These are phyloP conservation scores for Plasmodium falciparum DNA, from an alignment of 169 alveolate genomes.

Conservation along the genomic window DNA sequence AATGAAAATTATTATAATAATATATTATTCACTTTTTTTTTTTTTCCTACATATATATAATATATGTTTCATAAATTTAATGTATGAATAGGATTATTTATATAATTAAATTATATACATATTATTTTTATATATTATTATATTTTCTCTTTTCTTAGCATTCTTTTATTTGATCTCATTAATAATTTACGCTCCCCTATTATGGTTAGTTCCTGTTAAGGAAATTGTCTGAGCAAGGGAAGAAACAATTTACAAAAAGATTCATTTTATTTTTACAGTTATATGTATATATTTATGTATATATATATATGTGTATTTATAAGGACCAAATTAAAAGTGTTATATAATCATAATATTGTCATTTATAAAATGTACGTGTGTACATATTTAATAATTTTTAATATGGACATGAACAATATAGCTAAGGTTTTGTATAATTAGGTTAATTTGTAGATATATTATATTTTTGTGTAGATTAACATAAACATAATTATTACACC, in stretches of 20 bases:
- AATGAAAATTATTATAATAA: not conserved
- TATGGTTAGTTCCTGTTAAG: slow-evolving; percentile 70
- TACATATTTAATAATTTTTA: no score
- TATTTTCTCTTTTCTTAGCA: slow-evolving; percentile 16
- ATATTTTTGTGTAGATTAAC: not conserved
- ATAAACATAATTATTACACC: not conserved
- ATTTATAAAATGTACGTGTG: no score
- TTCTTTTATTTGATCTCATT: slow-evolving; percentile 55
- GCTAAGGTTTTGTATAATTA: no score
- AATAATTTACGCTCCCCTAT: slow-evolving; percentile 58
- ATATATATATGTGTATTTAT: not conserved
- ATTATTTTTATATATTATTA: not conserved
- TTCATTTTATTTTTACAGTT: not conserved
- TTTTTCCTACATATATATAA: not conserved
- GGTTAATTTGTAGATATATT: no score
- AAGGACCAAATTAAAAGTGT: no score
- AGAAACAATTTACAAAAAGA: not conserved
- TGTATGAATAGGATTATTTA: no score
- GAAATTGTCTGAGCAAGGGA: slow-evolving; percentile 25
- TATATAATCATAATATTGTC: no score
- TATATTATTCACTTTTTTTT: not conserved
- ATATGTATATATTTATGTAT: not conserved
- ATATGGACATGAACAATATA: no score
- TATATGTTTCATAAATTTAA: no score
- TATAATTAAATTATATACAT: not conserved